These are phyloP conservation scores for Phytophthora capsici DNA, from an alignment of 352 stramenopile genomes.

Conservation along the genomic window DNA sequence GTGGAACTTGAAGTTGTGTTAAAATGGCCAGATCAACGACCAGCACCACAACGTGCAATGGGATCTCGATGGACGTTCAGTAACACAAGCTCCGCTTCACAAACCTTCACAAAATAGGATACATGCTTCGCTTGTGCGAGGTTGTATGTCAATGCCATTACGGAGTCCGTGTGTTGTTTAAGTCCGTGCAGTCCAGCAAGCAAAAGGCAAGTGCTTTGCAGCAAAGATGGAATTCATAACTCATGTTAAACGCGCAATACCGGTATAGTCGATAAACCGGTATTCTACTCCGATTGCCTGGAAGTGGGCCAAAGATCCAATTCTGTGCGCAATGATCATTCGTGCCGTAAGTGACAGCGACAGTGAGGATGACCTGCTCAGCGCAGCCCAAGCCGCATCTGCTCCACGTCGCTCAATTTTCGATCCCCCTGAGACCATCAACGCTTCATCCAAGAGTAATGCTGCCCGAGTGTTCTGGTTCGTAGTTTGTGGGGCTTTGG, in stretches of 20 bases:
- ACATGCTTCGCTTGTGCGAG: too few relatives aligned
- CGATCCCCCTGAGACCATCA: slow-evolving; percentile 6
- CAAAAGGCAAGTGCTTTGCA: too few relatives aligned
- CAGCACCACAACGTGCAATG: neutral
- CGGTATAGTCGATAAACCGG: too few relatives aligned
- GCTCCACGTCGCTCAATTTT: slow-evolving; percentile 25
- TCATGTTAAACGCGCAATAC: neutral
- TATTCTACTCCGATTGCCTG: too few relatives aligned
- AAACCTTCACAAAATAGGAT: too few relatives aligned
- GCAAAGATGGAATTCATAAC: neutral
- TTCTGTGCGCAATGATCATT: slow-evolving; percentile 66
- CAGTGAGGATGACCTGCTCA: slow-evolving; percentile 40
- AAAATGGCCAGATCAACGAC: slow-evolving; percentile 7
- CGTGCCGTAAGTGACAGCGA: slow-evolving; percentile 68
- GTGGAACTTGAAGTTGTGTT: slow-evolving; percentile 38
- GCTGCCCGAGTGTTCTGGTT: slow-evolving; percentile 53
- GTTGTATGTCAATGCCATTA: too few relatives aligned
- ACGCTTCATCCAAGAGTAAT: neutral
- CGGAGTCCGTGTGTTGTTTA: too few relatives aligned
- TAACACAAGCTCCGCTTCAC: too few relatives aligned
- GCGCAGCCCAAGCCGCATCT: slow-evolving; percentile 9
- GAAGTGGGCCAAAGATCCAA: slow-evolving; percentile 19
- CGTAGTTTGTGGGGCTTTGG: slow-evolving; percentile 36
- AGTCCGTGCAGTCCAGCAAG: too few relatives aligned
- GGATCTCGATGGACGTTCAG: too few relatives aligned